Evolutionary conservation across 2,329 filamentous ascomycete genomes (phyloP).

Genomic region (Sarocladium kiliense): DNA sequence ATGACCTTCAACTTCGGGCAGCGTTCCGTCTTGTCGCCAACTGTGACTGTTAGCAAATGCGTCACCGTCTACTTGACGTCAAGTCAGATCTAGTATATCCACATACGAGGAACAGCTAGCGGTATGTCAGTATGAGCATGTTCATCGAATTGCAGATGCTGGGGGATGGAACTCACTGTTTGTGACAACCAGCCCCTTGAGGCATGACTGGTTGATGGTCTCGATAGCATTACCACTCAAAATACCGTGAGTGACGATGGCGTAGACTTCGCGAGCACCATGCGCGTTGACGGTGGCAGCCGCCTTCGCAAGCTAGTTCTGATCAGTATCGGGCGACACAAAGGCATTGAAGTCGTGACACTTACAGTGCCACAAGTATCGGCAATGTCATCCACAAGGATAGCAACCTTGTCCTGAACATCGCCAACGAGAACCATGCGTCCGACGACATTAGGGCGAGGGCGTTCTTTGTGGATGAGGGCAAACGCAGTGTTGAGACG

Average conservation of each 20-base stretch:
- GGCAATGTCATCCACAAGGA: constrained; percentile 97
- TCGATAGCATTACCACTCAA: constrained; percentile 84
- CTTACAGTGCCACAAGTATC: constrained; percentile 80
- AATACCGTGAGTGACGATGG: constrained; percentile 93
- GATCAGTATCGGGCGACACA: constrained; percentile 11
- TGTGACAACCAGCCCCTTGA: constrained; percentile 79
- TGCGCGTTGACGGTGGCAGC: constrained; percentile 84
- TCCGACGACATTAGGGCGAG: constrained; percentile 78
- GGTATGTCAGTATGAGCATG: too few relatives aligned
- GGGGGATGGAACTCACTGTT: constrained; percentile 54
- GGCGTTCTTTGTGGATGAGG: constrained; percentile 93
- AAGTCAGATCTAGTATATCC: too few relatives aligned
- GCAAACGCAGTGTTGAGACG: constrained; percentile 86
- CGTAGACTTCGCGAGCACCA: constrained; percentile 81
- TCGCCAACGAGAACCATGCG: constrained; percentile 94
- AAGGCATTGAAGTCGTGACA: neutral
- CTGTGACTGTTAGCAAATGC: constrained; percentile 15
- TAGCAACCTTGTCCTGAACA: constrained; percentile 84
- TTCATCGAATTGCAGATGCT: too few relatives aligned
- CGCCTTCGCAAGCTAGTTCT: constrained; percentile 60
- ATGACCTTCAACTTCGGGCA: constrained; percentile 84
- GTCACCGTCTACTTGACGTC: neutral
- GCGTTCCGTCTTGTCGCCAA: constrained; percentile 71
- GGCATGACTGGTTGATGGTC: constrained; percentile 71
- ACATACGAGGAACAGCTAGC: constrained; percentile 30